Evolutionary conservation across 1,139 yeast genomes (phyloP).

Genomic region (Fermentozyma sake): DNA sequence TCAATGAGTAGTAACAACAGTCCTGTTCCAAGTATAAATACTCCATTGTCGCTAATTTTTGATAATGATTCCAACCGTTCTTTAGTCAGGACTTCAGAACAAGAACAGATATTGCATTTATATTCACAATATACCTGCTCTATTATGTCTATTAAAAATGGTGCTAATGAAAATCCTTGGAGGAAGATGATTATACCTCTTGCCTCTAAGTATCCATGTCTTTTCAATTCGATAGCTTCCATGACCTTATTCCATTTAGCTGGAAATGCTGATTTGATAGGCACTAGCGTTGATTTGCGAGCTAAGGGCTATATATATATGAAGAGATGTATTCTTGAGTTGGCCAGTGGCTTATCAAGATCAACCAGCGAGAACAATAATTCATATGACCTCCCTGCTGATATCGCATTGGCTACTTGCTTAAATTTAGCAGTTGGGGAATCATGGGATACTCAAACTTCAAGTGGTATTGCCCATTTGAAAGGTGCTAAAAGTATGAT

Average conservation of each 20-base stretch:
- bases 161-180: conserved; percentile 67
- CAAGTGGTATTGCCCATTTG: conserved; percentile 64
- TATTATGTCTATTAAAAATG: conserved; percentile 60
- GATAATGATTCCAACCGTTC: conserved; percentile 9
- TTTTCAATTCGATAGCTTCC: conserved; percentile 59
- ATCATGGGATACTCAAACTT: conserved; percentile 63
- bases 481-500: conserved; percentile 65
- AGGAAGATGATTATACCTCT: conserved; percentile 53
- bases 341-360: conserved; percentile 52
- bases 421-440: conserved; percentile 60
- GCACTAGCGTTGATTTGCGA: conserved; percentile 37
- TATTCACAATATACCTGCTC: conserved; percentile 51
- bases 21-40: too few species aligned
- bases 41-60: conserved; percentile 5
- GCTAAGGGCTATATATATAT: conserved; percentile 52
- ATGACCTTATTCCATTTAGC: conserved; percentile 65
- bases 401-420: conserved; percentile 62
- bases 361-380: conserved; percentile 11
- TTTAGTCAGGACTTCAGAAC: conserved; percentile 23
- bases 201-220: conserved; percentile 48
- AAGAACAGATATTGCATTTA: conserved; percentile 31
- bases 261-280: conserved; percentile 28
- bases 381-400: conserved; percentile 46
- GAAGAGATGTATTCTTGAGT: conserved; percentile 55
- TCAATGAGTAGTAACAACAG: too few species aligned